These are phyloP conservation scores for Paratrimastix pyriformis DNA, from an alignment of 78 protist genomes.

Conservation along the genomic window DNA sequence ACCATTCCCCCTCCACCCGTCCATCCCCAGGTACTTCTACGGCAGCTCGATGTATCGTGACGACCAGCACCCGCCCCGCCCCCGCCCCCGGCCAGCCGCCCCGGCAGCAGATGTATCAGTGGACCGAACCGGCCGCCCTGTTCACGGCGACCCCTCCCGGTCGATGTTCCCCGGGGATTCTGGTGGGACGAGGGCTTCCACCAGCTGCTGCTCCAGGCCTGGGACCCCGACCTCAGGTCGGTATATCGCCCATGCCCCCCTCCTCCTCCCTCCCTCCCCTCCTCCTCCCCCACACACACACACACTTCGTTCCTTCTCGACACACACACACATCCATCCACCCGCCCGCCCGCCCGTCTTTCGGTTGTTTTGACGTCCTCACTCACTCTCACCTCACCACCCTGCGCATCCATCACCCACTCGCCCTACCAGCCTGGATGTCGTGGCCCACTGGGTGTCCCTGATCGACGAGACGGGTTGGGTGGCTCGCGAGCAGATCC, in stretches of 20 bases:
- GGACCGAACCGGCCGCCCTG: constrained; percentile 21
- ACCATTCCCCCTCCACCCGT: neutral
- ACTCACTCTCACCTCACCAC: neutral
- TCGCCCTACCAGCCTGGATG: too few species aligned
- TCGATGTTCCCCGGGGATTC: constrained; percentile 88
- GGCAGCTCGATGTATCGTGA: neutral
- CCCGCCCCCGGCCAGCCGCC: neutral
- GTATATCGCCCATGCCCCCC: too few species aligned
- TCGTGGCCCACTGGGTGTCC: constrained; percentile 61
- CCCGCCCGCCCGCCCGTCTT: neutral
- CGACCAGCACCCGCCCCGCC: neutral
- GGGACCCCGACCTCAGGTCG: constrained; percentile 15
- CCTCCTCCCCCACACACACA: too few species aligned
- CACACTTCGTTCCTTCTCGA: too few species aligned
- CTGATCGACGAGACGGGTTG: constrained; percentile 73
- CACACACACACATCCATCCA: neutral
- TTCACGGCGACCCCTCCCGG: constrained; percentile 72
- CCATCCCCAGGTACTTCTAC: constrained; percentile 1
- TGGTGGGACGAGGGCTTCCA: constrained; percentile 97
- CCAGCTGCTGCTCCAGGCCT: constrained; percentile 54
- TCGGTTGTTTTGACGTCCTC: neutral
- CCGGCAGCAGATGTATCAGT: too few species aligned
- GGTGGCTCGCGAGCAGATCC: constrained; percentile 89
- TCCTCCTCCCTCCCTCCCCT: too few species aligned
- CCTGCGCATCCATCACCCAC: too few species aligned